phyloP scores from a whole-genome alignment of 2,329 filamentous ascomycete species.

The Fusarium algeriense region DNA sequence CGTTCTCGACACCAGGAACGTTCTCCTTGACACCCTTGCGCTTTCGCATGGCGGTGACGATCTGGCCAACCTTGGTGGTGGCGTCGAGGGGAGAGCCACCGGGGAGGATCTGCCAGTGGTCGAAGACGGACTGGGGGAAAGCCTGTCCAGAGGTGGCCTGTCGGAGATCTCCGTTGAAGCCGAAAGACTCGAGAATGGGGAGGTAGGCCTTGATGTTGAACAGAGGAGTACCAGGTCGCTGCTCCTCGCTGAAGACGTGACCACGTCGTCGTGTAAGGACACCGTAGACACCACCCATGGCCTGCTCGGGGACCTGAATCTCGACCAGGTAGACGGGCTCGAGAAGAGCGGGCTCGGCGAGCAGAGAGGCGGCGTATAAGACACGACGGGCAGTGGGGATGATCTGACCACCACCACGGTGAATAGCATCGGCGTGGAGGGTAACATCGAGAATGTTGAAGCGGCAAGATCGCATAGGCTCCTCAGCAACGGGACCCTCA shows the following conservation, averaged over 20 bases:
- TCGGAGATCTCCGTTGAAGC: slow-evolving; percentile 98
- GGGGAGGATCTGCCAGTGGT: slow-evolving; percentile 97
- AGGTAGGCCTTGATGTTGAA: slow-evolving; percentile 99
- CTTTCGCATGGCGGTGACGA: slow-evolving; percentile 94
- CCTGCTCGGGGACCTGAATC: slow-evolving; percentile 97
- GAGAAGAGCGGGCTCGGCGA: slow-evolving; percentile 90
- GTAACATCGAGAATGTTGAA: slow-evolving; percentile 99
- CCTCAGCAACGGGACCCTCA: slow-evolving; percentile 97
- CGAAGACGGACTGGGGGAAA: slow-evolving; percentile 99
- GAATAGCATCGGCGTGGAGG: slow-evolving; percentile 98
- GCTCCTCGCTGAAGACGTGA: slow-evolving; percentile 99
- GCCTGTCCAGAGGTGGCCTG: slow-evolving; percentile 94
- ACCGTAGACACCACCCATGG: slow-evolving; percentile 99
- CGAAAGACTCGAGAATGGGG: slow-evolving; percentile 97
- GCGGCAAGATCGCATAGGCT: slow-evolving; percentile 96
- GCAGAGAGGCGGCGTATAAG: slow-evolving; percentile 90
- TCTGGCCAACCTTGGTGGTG: slow-evolving; percentile 82
- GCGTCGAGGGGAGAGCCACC: slow-evolving; percentile 91
- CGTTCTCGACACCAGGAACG: slow-evolving; percentile 93
- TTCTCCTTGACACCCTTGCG: slow-evolving; percentile 99
- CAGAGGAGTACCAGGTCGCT: slow-evolving; percentile 97
- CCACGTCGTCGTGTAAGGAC: slow-evolving; percentile 97
- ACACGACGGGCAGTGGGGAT: slow-evolving; percentile 99
- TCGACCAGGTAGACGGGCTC: slow-evolving; percentile 99
- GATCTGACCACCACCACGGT: slow-evolving; percentile 99